These are phyloP conservation scores for Syzygium grande DNA, from an alignment of 345 rosid species.

Conservation along the genomic window DNA sequence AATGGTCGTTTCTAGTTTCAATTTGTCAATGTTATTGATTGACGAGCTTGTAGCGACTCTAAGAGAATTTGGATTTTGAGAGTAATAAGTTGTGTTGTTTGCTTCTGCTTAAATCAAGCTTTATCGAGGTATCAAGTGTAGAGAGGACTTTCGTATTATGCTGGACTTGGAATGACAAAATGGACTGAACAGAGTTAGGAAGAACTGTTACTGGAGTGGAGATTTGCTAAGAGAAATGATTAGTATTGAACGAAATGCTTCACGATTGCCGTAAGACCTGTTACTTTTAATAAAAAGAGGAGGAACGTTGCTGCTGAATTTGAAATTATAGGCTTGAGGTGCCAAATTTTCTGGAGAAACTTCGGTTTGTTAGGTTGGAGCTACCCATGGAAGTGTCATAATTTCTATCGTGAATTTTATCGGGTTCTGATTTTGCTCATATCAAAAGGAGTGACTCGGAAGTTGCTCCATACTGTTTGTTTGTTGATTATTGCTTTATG, in stretches of 20 bases:
- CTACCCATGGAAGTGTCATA: not conserved
- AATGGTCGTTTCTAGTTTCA: not conserved
- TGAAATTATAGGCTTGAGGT: not conserved
- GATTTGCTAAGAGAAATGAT: not conserved
- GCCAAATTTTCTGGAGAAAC: not conserved
- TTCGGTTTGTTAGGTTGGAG: not conserved
- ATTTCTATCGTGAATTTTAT: not conserved
- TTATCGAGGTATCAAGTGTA: not conserved
- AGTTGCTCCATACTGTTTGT: not conserved
- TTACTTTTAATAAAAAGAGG: not conserved
- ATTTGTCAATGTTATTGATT: not conserved
- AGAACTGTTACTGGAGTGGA: not conserved
- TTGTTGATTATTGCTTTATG: not conserved
- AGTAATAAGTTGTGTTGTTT: not conserved
- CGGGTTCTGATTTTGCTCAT: not conserved
- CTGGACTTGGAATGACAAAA: not conserved
- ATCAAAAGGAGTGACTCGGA: not conserved
- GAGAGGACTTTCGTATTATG: not conserved
- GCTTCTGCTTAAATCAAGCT: not conserved
- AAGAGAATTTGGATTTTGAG: not conserved
- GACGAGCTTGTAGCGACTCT: not conserved
- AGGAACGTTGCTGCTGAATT: not conserved
- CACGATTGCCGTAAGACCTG: not conserved
- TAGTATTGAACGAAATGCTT: not conserved
- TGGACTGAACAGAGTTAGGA: not conserved